These are phyloP conservation scores for Hydnomerulius pinastri DNA, from an alignment of 768 basidiomycete species.

Conservation along the genomic window DNA sequence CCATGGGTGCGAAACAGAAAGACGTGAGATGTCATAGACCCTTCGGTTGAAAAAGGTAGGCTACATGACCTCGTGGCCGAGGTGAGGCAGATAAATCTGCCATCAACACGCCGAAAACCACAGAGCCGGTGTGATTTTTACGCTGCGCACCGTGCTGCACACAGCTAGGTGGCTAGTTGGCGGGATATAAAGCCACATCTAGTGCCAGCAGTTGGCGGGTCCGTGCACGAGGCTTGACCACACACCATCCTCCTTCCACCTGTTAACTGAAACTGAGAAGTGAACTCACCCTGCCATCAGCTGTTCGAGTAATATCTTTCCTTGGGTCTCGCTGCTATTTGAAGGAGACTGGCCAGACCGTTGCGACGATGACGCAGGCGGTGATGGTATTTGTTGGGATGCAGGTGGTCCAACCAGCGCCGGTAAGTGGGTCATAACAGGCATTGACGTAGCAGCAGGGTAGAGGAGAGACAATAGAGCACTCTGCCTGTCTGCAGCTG, in stretches of 20 bases:
- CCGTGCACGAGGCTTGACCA: constrained; percentile 7
- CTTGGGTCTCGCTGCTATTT: constrained; percentile 60
- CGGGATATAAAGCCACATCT: background rate
- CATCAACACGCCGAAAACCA: constrained; percentile 13
- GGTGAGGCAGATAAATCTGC: constrained; percentile 26
- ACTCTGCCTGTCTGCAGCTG: constrained; percentile 68
- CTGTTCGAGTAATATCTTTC: constrained; percentile 77
- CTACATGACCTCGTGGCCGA: constrained; percentile 25
- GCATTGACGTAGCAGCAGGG: constrained; percentile 43
- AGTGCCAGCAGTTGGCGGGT: background rate
- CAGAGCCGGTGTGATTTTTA: background rate
- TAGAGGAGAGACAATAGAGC: constrained; percentile 73
- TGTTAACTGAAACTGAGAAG: constrained; percentile 6
- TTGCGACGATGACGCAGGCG: constrained; percentile 59
- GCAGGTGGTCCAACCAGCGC: constrained; percentile 27
- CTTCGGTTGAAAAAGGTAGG: constrained; percentile 24
- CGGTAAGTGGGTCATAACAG: constrained; percentile 17
- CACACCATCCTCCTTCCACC: background rate
- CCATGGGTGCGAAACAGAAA: constrained; percentile 27
- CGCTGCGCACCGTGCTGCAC: background rate
- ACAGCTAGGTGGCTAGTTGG: background rate
- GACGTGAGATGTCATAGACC: constrained; percentile 14
- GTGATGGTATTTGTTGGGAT: constrained; percentile 68
- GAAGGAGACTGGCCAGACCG: constrained; percentile 57
- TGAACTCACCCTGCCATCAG: constrained; percentile 75